Conservation (phyloP, 176 grass and related monocot genomes). For the Saccharum officinarum region DNA sequence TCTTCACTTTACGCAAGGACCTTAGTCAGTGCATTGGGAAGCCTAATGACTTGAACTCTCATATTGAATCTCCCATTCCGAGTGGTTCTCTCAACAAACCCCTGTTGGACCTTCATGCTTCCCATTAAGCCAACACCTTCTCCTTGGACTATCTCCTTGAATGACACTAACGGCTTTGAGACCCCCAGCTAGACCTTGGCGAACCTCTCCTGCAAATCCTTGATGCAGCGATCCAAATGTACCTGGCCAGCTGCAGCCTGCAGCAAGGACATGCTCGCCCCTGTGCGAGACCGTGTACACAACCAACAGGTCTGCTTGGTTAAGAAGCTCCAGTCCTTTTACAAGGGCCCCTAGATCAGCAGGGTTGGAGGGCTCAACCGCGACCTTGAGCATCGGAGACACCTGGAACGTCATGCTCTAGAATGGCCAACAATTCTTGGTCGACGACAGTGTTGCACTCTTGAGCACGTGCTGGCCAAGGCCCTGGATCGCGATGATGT, state of each 20-base stretch:
- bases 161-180: slow-evolving; percentile 83
- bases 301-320: slow-evolving; percentile 82
- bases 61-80: slow-evolving; percentile 74
- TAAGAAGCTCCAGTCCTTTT: slow-evolving; percentile 78
- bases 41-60: slow-evolving; percentile 73
- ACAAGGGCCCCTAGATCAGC: slow-evolving; percentile 58
- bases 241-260: slow-evolving; percentile 84
- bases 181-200: slow-evolving; percentile 79
- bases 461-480: slow-evolving; percentile 73
- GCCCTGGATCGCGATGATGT: slow-evolving; percentile 81
- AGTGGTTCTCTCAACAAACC: slow-evolving; percentile 66
- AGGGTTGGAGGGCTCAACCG: slow-evolving; percentile 77
- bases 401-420: slow-evolving; percentile 94
- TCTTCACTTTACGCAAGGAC: slow-evolving; percentile 74
- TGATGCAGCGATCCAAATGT: slow-evolving; percentile 85
- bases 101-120: slow-evolving; percentile 26
- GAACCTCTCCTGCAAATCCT: slow-evolving; percentile 86
- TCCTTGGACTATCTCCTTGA: slow-evolving; percentile 86
- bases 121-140: slow-evolving; percentile 52
- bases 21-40: slow-evolving; percentile 68
- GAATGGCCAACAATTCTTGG: slow-evolving; percentile 77
- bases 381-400: slow-evolving; percentile 80
- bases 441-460: slow-evolving; percentile 81
- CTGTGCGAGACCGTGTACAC: slow-evolving; percentile 70
- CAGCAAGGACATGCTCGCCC: slow-evolving; percentile 82